Base-by-base conservation (phyloP, 1,284 basidiomycete species). In the Ceratobasidium sp. region DNA sequence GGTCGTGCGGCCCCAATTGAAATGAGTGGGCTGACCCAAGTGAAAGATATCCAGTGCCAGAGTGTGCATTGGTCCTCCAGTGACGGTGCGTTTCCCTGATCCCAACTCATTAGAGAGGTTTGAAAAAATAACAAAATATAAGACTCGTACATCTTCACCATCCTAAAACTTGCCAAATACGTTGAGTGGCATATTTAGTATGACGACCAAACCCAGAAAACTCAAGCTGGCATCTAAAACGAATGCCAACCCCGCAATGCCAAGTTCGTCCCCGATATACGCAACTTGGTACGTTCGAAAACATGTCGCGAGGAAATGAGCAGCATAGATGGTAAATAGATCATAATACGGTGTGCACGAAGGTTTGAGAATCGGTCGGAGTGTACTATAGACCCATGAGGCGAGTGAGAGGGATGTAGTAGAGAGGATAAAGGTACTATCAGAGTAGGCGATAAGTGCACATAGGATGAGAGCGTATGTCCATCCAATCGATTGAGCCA, bases 91-190 rank as follows among this genome's bases (percentile, higher is more conserved):
- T 31, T 64, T 47, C 74, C 77, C 49, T 76, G 11, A n/a, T 45
- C 7, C 15, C 10, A 10, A 45, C 15, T n/a, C 2, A 31, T 42
- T 17, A 26, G 26, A 39, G 15, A 28, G 2, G 23, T 56, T 15
- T 37, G 37, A 3, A 15, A 11, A 23, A 60, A 5, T 42, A 20
- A 17, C 20, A 13, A 58, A 23, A 7, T 20, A 11, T 20, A 11
- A 13, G 90, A 92, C 80, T 92, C 91, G 0, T 77, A 92, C 0
- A 87, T 93, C 81, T 93, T 88, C 79, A 88, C 89, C 1, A 85
- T 90, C 28, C 89, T 90, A 0, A 90, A 89, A 49, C 26, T 28
- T 47, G 31, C 56, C 56, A 47, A 33, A 20, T 20, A 28, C 26
- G 26, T 65, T 33, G 8, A 47, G 26, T 2, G 63, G 63, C 63